phyloP scores from a whole-genome alignment of 495 filamentous ascomycete species.

The Aspergillus kassunensis region DNA sequence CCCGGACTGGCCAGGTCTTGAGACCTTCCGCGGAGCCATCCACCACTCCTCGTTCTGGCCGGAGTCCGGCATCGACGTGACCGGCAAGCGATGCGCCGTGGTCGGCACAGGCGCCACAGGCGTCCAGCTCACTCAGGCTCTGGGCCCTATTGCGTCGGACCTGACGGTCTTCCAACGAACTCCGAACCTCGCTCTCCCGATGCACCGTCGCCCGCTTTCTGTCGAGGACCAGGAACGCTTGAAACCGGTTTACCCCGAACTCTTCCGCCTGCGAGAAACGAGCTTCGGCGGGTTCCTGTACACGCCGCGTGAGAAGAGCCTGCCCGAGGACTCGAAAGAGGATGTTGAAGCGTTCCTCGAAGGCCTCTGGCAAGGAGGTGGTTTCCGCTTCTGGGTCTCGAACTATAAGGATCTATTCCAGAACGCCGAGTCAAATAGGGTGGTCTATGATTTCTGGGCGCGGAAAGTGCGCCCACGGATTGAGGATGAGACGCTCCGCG shows the following conservation, averaged over 20 bases:
- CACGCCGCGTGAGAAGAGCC: slow-evolving; percentile 33
- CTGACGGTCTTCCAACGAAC: slow-evolving; percentile 47
- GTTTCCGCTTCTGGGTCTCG: slow-evolving; percentile 48
- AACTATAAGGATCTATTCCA: slow-evolving; percentile 48
- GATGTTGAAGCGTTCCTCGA: slow-evolving; percentile 46
- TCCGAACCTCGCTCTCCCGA: slow-evolving; percentile 40
- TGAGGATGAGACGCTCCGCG: slow-evolving; percentile 40
- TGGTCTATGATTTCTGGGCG: slow-evolving; percentile 54
- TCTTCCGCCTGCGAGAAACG: slow-evolving; percentile 23
- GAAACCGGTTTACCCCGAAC: background rate
- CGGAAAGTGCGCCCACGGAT: slow-evolving; percentile 48
- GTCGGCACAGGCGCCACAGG: slow-evolving; percentile 25
- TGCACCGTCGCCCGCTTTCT: slow-evolving; percentile 39
- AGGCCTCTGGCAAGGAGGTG: slow-evolving; percentile 42
- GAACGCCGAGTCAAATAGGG: slow-evolving; percentile 44
- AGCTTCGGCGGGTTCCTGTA: slow-evolving; percentile 46
- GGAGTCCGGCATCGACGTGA: slow-evolving; percentile 13
- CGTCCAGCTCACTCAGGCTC: slow-evolving; percentile 25
- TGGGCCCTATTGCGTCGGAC: slow-evolving; percentile 19
- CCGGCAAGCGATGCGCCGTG: slow-evolving; percentile 22
- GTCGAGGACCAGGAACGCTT: slow-evolving; percentile 42
- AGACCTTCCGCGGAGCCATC: slow-evolving; percentile 12
- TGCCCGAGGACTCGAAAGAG: slow-evolving; percentile 43
- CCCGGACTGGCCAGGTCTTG: slow-evolving; percentile 21
- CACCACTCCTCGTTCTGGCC: slow-evolving; percentile 21